Percentiles rank a stretch among this genome's conserved stretches.
Evolutionary conservation across 2,329 filamentous ascomycete genomes (phyloP).

Genomic region (Diaporthe vaccinii): DNA sequence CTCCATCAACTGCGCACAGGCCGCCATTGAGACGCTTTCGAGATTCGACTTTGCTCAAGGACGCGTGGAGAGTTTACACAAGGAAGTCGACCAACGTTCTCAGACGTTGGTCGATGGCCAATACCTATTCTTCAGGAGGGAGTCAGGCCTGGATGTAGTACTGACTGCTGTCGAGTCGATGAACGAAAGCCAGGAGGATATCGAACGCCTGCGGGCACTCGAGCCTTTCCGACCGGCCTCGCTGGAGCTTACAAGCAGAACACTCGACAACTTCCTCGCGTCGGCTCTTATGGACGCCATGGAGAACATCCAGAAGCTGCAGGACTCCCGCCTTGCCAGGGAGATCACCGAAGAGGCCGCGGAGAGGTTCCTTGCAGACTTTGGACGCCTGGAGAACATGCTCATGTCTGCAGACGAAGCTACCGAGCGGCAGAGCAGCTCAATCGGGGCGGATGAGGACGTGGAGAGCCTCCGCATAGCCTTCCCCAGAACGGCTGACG

Average conservation of each 20-base stretch:
- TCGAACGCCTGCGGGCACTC: slow-evolving; percentile 68
- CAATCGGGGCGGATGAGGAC: slow-evolving; percentile 40
- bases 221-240: slow-evolving; percentile 70
- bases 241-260: slow-evolving; percentile 78
- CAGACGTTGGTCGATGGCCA: slow-evolving; percentile 75
- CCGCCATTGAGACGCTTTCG: slow-evolving; percentile 68
- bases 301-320: slow-evolving; percentile 81
- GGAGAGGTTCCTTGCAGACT: slow-evolving; percentile 86
- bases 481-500: slow-evolving; percentile 71
- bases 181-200: slow-evolving; percentile 56
- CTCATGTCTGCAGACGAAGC: slow-evolving; percentile 60
- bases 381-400: slow-evolving; percentile 72
- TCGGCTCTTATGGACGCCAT: slow-evolving; percentile 93
- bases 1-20: slow-evolving; percentile 77
- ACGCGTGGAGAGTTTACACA: slow-evolving; percentile 68
- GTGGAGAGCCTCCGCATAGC: slow-evolving; percentile 55
- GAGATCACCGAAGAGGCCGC: slow-evolving; percentile 87
- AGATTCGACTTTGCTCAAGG: slow-evolving; percentile 74
- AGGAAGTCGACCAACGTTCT: slow-evolving; percentile 67
- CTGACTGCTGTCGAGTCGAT: slow-evolving; percentile 67
- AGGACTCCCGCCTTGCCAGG: slow-evolving; percentile 79
- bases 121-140: slow-evolving; percentile 77
- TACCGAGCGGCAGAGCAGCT: slow-evolving; percentile 44
- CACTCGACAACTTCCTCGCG: slow-evolving; percentile 90
- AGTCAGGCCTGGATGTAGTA: slow-evolving; percentile 79